Base-by-base conservation (phyloP, 202 grass and related monocot genomes). In the Panicum virgatum region DNA sequence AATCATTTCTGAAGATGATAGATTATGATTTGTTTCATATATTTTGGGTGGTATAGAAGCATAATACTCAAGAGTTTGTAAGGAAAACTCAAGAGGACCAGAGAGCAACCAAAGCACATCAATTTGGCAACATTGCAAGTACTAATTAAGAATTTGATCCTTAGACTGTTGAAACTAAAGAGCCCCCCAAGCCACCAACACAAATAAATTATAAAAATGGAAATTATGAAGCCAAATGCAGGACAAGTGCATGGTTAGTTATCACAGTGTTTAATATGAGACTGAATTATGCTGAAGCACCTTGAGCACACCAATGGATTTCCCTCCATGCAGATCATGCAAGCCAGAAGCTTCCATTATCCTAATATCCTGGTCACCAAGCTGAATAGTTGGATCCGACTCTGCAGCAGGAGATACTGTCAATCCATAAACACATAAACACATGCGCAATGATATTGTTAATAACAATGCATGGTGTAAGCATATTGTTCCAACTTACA, bases 301-400 rank as follows among this genome's bases (percentile, higher is more conserved):
- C 86, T 91, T 82, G 66, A 94, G 67, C 47, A 82, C 61, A 83
- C 34, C 59, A 62, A 77, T 57, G 1, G 92, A 85, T 72, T 82
- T 69, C 76, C 42, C 92, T 78, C 70, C 70, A 76, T 53, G 40
- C 29, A 32, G 58, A 86, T 86, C 73, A 83, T 85, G 53, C 66
- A 89, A 84, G 30, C 57, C 72, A 65, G 77, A 66, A 53, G 69
- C 61, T 85, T 87, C 92, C 13, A 39, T 87, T 50, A 58, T 75
- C 62, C 56, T 64, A 79, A 36, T 72, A 77, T 85, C 78, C 48
- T 86, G 81, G 52, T 20, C 84, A 72, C 68, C 65, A 82, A 85
- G 57, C 30, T 87, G 83, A 85, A 60, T 67, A 71, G 42, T 62
- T 48, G 52, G 50, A 56, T 69, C 47, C 63, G 47, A 42, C 13